Base-by-base conservation (phyloP, 2,329 filamentous ascomycete species). In the Apiospora saccharicola region DNA sequence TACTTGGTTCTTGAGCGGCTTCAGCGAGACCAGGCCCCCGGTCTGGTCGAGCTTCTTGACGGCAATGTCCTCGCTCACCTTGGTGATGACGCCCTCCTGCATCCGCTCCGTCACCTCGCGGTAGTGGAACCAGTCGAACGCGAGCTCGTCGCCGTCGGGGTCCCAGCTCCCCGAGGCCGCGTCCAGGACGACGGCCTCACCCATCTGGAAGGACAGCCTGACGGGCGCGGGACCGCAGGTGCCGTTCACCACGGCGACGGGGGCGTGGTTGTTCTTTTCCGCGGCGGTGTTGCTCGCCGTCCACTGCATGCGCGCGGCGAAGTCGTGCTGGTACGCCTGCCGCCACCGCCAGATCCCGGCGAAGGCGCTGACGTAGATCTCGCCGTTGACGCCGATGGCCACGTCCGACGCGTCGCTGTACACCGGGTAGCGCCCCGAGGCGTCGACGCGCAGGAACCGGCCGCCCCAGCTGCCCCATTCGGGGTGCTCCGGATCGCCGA, bases 51-150 rank as follows among this genome's bases (percentile, higher is more conserved):
- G 75, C 72, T 34, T 47, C 19, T 69, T 64, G 47, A 72, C 37
- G 22, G 19, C 53, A 41, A 72, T 64, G 47, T 71, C 46, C n/a
- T 22, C 41, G 70, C 70, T 72, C 19, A 73, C 72, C n/a, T 43
- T 53, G 37, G 64, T 68, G 34, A 72, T 72, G 4, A 34, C 22
- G 6, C 72, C 72, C 41, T 73, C 70, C 46, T 73, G 67, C 30
- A 72, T 72, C 10, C 70, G 67, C 70, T 47, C 14, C 10, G 67
- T 64, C 46, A 73, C 72, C 69, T 79, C 78, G 4, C 72, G 67
- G 74, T 87, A 86, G 49, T 86, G 84, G 75, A 82, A 84, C 85
- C 85, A 86, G 49, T 81, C 81, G 77, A 85, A 86, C 10, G 78
- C 79, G 43, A 86, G 74, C 26, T 16, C 41, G 57, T 80, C 79